Evolutionary conservation across 1,139 yeast genomes (phyloP), one percentile per base, ranked within the genome.

Genomic region (Maudiozyma humilis): DNA sequence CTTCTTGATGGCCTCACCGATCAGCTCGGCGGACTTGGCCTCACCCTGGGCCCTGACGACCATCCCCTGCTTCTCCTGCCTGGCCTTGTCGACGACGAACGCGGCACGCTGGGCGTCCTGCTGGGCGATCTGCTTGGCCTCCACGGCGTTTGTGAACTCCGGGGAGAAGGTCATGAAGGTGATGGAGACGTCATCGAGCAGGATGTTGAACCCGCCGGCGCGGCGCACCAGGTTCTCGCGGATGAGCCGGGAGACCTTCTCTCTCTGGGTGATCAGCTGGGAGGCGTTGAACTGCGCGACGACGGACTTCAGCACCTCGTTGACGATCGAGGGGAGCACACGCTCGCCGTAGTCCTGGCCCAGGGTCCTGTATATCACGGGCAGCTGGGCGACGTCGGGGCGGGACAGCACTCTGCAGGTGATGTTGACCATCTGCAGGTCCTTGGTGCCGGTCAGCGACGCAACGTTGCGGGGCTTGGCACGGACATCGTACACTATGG

Each of bases 81-180:
- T 80, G 15, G 99, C 98, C 63, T 89, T 86, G 66, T 91, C 98
- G 44, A 91, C 98, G 42, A 91, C 73, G 56, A 89, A 93, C 0
- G 97, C 96, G 13, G 98, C 97, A 65, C 95, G 80, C 70, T 91
- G 96, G 25, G 98, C 97, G 65, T 91, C 98, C 71, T 91, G 99
- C 68, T 93, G 98, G 31, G 99, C 98, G 66, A 91, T 91, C 70
- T 91, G 98, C 69, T 91, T 91, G 47, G 96, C 95, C 70, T 91
- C 99, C 43, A 91, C 99, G 2, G 99, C 98, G 40, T 83, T 81
- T 44, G 97, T 89, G 67, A 91, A 91, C 67, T 91, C 98, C 20
- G 99, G 99, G 3, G 95, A 85, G 66, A 91, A 91, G 1, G 96
- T 86, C 96, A 91, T 93, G 59, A 71, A 85, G 2, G 97, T 91